Evolutionary conservation across 75 land plant species (phyloP).

Genomic region (Sequoiadendron giganteum): DNA sequence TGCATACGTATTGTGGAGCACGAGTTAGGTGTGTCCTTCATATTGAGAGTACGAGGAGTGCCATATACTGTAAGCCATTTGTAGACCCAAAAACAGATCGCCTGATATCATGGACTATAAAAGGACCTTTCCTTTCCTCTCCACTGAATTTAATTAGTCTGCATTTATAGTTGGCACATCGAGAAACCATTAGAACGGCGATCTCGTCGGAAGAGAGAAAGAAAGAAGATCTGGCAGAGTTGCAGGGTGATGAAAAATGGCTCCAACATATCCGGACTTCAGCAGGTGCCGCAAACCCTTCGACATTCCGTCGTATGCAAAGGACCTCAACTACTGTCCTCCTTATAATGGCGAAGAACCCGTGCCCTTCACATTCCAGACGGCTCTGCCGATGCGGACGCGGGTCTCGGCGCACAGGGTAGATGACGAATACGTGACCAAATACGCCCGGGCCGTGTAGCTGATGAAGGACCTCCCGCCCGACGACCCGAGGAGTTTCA

Average conservation of each 20-base stretch:
- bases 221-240: too few species aligned
- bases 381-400: background rate
- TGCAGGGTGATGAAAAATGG: background rate
- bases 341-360: background rate
- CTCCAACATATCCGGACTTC: background rate
- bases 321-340: background rate
- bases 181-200: too few species aligned
- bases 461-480: conserved; percentile 49
- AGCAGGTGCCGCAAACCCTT: background rate
- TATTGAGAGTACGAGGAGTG: too few species aligned
- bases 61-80: too few species aligned
- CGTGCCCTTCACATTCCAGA: conserved; percentile 5
- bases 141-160: too few species aligned
- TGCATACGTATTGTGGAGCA: too few species aligned
- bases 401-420: conserved; percentile 3
- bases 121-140: too few species aligned
- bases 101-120: too few species aligned
- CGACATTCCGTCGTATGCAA: background rate
- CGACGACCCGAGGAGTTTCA: conserved; percentile 55
- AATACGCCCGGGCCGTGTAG: background rate
- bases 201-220: too few species aligned
- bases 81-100: too few species aligned
- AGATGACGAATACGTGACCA: background rate
- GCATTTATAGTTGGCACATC: too few species aligned
- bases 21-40: too few species aligned